phyloP scores from a whole-genome alignment of 2,329 filamentous ascomycete species.

The Colletotrichum incanum region DNA sequence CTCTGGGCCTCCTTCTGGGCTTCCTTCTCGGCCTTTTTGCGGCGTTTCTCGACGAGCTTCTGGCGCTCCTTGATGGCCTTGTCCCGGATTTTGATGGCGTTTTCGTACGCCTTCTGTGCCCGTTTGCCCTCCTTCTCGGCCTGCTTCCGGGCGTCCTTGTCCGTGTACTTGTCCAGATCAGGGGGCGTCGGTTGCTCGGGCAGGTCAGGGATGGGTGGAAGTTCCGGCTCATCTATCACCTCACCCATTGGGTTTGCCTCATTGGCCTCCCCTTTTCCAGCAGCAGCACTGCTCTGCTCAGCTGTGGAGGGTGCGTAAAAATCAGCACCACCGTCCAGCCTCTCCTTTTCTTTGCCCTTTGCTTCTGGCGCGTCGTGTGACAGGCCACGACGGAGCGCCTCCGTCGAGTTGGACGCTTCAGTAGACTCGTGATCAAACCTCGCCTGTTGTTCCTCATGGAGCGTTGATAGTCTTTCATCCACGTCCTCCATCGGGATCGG shows the following conservation, averaged over 20 bases:
- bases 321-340: not conserved
- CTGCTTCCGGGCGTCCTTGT: conserved; percentile 77
- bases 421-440: not conserved
- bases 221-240: conserved; percentile 44
- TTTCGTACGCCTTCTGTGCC: conserved; percentile 75
- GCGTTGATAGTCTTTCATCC: conserved; percentile 21
- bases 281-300: not conserved
- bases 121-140: conserved; percentile 79
- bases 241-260: not conserved
- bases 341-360: conserved; percentile 35
- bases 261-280: not conserved
- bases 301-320: not conserved
- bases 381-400: not conserved
- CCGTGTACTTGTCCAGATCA: conserved; percentile 71
- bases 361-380: not conserved
- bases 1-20: conserved; percentile 56
- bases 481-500: conserved; percentile 23
- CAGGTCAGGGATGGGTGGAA: conserved; percentile 62
- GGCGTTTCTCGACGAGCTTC: conserved; percentile 71
- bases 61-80: conserved; percentile 75
- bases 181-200: conserved; percentile 71
- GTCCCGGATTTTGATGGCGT: conserved; percentile 76
- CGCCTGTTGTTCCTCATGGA: conserved; percentile 30
- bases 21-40: conserved; percentile 61
- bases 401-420: not conserved